phyloP scores from a whole-genome alignment of 805 yeast species.

The Wickerhamiella spandovensis region DNA sequence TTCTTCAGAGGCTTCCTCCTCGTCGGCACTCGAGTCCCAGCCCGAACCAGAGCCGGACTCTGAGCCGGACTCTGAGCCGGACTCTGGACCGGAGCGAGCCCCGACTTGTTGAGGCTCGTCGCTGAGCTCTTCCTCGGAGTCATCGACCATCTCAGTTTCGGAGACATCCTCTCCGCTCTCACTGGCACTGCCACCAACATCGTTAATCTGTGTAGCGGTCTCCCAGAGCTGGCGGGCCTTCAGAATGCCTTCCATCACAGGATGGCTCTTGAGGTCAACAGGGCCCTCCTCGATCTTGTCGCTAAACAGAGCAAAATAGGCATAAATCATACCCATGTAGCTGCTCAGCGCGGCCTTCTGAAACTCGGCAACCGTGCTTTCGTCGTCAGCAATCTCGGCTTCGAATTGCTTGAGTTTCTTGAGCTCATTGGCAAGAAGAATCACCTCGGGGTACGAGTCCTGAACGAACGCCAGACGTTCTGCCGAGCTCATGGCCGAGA shows the following conservation, averaged over 20 bases:
- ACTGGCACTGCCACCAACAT: slow-evolving; percentile 10
- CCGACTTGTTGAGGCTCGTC: too few relatives aligned
- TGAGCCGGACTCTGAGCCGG: neutral
- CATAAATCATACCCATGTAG: slow-evolving; percentile 62
- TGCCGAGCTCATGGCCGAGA: slow-evolving; percentile 36
- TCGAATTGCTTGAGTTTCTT: slow-evolving; percentile 26
- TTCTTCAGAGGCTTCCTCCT: slow-evolving; percentile 9
- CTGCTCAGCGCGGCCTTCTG: slow-evolving; percentile 62
- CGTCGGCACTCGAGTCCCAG: neutral
- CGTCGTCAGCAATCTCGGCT: slow-evolving; percentile 7
- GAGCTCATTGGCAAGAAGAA: slow-evolving; percentile 59
- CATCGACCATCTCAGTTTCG: slow-evolving; percentile 3
- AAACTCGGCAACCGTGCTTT: slow-evolving; percentile 21
- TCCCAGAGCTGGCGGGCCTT: slow-evolving; percentile 82
- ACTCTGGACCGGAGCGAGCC: slow-evolving; percentile 1
- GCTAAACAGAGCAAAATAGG: slow-evolving; percentile 65
- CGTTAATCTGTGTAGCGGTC: slow-evolving; percentile 47
- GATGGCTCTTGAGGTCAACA: slow-evolving; percentile 67
- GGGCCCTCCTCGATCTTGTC: slow-evolving; percentile 40
- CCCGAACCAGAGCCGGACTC: slow-evolving; percentile 1
- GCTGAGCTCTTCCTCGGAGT: slow-evolving; percentile 1
- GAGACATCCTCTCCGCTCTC: slow-evolving; percentile 7
- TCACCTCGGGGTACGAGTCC: slow-evolving; percentile 67
- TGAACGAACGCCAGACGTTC: slow-evolving; percentile 43
- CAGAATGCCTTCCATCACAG: slow-evolving; percentile 77